These are phyloP conservation scores for Collybia mongolica DNA, from an alignment of 768 basidiomycete species.

Conservation along the genomic window DNA sequence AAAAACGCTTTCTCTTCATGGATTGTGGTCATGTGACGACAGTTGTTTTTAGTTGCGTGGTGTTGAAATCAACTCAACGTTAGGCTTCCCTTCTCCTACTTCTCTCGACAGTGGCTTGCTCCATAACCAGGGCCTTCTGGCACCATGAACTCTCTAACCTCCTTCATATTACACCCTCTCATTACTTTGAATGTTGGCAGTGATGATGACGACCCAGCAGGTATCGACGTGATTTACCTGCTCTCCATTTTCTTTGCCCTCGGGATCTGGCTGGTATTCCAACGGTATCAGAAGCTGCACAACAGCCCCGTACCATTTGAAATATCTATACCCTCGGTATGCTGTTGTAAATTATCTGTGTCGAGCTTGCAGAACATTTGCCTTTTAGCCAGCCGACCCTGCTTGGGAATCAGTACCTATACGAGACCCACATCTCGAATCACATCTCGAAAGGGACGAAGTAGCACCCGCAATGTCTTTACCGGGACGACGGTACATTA, in stretches of 20 bases:
- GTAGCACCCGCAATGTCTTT: constrained; percentile 50
- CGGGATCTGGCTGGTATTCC: constrained; percentile 77
- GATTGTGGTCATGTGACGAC: neutral
- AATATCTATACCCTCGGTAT: constrained; percentile 56
- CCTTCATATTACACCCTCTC: constrained; percentile 53
- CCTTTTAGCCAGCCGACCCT: constrained; percentile 54
- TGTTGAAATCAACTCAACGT: constrained; percentile 1
- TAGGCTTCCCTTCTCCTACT: neutral
- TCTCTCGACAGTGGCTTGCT: neutral
- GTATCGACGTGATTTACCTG: constrained; percentile 64
- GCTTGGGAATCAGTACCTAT: constrained; percentile 57
- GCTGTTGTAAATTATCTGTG: constrained; percentile 11
- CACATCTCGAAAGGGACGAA: constrained; percentile 52
- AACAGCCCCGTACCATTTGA: constrained; percentile 75
- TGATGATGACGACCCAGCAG: constrained; percentile 47
- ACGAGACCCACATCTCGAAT: constrained; percentile 55
- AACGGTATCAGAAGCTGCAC: constrained; percentile 69
- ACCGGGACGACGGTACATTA: constrained; percentile 67
- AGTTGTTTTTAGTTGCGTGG: neutral
- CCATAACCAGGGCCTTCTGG: constrained; percentile 2
- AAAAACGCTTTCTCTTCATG: no score
- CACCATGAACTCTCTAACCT: constrained; percentile 44
- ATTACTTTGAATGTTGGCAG: constrained; percentile 47
- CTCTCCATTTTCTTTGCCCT: constrained; percentile 70
- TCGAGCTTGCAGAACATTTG: neutral